A percentile compares a stretch with the other conserved stretches of the same genome.
Conservation (phyloP, 139 green algal species). For the Coelastrella sp. region DNA sequence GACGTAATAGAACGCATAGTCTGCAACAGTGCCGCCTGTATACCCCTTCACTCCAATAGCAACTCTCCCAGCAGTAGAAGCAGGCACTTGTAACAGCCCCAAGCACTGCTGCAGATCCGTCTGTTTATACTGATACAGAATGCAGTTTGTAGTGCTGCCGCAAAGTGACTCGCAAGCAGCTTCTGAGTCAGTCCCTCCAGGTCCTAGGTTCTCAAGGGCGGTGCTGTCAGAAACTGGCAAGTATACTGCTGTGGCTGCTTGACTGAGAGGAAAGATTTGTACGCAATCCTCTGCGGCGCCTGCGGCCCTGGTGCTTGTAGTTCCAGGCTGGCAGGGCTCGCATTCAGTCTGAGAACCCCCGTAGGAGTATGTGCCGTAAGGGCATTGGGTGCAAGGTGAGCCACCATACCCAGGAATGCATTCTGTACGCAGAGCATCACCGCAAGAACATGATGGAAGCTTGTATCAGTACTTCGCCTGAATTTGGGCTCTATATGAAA, state of each 20-base stretch:
- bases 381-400: neutral
- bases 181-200: neutral
- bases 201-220: neutral
- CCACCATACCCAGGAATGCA: neutral
- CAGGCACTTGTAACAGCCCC: neutral
- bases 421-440: neutral
- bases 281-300: neutral
- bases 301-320: neutral
- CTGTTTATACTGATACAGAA: neutral
- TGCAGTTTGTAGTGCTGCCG: neutral
- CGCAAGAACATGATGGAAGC: neutral
- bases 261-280: neutral
- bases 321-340: neutral
- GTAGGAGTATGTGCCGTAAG: neutral
- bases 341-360: neutral
- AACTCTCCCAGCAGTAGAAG: neutral
- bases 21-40: neutral
- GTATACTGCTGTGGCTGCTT: neutral
- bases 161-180: neutral
- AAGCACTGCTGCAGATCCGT: neutral
- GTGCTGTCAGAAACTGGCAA: neutral
- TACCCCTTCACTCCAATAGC: neutral
- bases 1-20: constrained; percentile 1
- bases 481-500: too few species aligned
- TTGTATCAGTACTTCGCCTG: too few species aligned